phyloP scores from a whole-genome alignment of 2,329 filamentous ascomycete genomes.

The Nothopassalora personata region DNA sequence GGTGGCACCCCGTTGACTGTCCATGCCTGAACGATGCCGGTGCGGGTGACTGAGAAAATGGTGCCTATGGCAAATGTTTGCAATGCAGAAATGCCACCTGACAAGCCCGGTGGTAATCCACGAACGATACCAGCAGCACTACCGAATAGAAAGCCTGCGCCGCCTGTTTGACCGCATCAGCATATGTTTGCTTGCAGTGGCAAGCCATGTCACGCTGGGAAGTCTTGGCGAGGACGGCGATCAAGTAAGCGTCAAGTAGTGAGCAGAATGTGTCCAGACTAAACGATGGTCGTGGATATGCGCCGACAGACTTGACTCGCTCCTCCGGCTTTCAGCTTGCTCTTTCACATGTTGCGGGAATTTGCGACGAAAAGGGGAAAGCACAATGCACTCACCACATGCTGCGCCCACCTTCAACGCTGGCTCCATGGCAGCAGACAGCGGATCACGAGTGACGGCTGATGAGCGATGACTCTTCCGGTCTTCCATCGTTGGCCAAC shows the following conservation, averaged over 20 bases:
- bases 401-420: conserved; percentile 32
- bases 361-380: conserved; percentile 2
- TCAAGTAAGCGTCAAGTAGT: background rate
- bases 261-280: background rate
- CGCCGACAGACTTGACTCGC: background rate
- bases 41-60: conserved; percentile 63
- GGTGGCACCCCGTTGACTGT: conserved; percentile 14
- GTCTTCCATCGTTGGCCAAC: conserved; percentile 9
- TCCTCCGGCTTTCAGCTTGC: background rate
- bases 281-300: background rate
- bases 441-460: conserved; percentile 13
- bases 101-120: conserved; percentile 62
- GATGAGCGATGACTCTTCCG: conserved; percentile 4
- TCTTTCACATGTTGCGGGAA: background rate
- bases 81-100: conserved; percentile 65
- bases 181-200: background rate
- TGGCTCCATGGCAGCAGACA: conserved; percentile 25
- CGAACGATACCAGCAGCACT: conserved; percentile 50
- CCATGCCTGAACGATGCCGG: conserved; percentile 36
- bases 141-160: conserved; percentile 58
- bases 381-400: conserved; percentile 26
- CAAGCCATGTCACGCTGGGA: background rate
- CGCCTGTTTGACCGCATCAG: conserved; percentile 40
- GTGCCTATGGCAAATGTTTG: conserved; percentile 78
- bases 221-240: conserved; percentile 37